Evolutionary conservation across 2,329 filamentous ascomycete species (phyloP), one percentile per base, ranked within the genome.

Genomic region (Botrytis galanthina): DNA sequence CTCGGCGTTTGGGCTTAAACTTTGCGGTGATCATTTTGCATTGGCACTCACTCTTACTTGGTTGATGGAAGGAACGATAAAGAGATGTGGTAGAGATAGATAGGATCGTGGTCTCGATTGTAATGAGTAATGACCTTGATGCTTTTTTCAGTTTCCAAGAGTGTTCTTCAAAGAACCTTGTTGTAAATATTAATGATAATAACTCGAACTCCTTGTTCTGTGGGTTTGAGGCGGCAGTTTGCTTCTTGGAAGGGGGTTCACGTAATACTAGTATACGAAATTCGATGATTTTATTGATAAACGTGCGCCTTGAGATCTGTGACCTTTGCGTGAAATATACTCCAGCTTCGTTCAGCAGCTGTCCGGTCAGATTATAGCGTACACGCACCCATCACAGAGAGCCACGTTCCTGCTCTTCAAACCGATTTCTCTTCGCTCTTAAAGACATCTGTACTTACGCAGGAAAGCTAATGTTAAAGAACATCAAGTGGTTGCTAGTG

Each of bases 331-430:
- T 42, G 26, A 20, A n/a, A 42, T 62, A n/a, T 4, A 42, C 1
- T 14, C 9, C 26, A 10, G 20, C 35, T 61, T 14, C 37, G 3
- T n/a, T 0, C 8, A 42, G 26, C 1, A 26, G 10, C 35, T 10
- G 4, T 42, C 60, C 12, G 12, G 9, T 39, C 10, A 37, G 20
- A 26, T n/a, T 9, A 14, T n/a, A 22, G 5, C 10, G 9, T 37
- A 60, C 6, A 3, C 10, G 9, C 26, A 60, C 6, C 5, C 22
- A 4, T 6, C 12, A 8, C 22, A 35, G 22, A 26, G 6, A 3
- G 6, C 1, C 10, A 12, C 6, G 1, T 14, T 1, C 3, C 22
- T 22, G 2, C 20, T 16, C 2, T 7, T 14, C 10, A 14, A 61
- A 16, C 2, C 9, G 9, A 7, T n/a, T 61, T 37, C 5, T 12